phyloP scores from a whole-genome alignment of 2,329 filamentous ascomycete genomes.

The Albifimbria verrucaria region DNA sequence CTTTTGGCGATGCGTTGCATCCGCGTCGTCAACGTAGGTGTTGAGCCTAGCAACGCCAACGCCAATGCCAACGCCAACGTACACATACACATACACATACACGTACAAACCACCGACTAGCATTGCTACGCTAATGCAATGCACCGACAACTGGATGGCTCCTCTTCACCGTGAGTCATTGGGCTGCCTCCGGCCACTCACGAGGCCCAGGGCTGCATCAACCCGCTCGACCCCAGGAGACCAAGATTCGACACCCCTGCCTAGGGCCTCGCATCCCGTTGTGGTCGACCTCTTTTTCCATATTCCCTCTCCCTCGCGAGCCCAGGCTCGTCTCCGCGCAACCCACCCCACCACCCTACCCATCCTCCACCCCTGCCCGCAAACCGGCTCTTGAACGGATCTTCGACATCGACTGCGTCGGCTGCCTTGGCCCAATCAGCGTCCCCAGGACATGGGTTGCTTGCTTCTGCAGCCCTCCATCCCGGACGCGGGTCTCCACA shows the following conservation, averaged over 20 bases:
- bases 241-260: neutral
- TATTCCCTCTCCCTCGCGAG: neutral
- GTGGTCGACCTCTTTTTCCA: neutral
- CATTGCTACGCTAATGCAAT: conserved; percentile 3
- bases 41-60: neutral
- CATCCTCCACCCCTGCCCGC: neutral
- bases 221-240: conserved; percentile 21
- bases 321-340: neutral
- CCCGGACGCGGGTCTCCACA: neutral
- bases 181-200: conserved; percentile 26
- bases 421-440: neutral
- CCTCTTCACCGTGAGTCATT: conserved; percentile 24
- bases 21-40: neutral
- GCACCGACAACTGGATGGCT: neutral
- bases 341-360: neutral
- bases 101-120: neutral
- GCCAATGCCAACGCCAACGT: too few relatives aligned
- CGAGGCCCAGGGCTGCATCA: conserved; percentile 24
- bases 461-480: neutral
- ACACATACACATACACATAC: neutral
- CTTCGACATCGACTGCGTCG: neutral
- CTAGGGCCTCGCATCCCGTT: neutral
- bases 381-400: neutral
- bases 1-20: too few relatives aligned
- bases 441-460: neutral